Conservation (phyloP, 805 yeast species). For the Monosporozyma solicola region DNA sequence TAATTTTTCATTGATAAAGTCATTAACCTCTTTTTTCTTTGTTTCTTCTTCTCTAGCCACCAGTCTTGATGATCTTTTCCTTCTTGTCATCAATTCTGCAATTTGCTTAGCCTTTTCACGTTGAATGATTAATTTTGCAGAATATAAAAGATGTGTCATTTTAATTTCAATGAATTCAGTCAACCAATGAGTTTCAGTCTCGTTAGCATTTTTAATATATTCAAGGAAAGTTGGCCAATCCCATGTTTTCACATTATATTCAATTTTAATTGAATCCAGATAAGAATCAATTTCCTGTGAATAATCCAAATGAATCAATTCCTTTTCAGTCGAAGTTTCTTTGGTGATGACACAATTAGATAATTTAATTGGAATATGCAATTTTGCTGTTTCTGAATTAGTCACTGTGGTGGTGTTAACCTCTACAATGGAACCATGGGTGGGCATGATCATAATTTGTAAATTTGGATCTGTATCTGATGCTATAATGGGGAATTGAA, state of each 20-base stretch:
- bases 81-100: conserved; percentile 51
- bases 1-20: conserved; percentile 29
- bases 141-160: conserved; percentile 15
- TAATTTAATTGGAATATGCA: conserved; percentile 21
- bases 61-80: conserved; percentile 67
- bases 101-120: conserved; percentile 57
- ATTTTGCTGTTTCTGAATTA: background rate
- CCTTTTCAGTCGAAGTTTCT: conserved; percentile 5
- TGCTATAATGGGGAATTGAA: conserved; percentile 19
- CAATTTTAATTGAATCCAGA: conserved; percentile 14
- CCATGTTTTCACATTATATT: conserved; percentile 17
- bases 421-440: conserved; percentile 19
- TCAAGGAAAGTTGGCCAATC: conserved; percentile 22
- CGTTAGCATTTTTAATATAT: conserved; percentile 6
- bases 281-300: conserved; percentile 26
- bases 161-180: conserved; percentile 1
- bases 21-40: conserved; percentile 37
- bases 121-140: conserved; percentile 28
- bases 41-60: conserved; percentile 60
- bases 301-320: conserved; percentile 24
- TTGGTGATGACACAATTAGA: conserved; percentile 23
- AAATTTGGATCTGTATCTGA: conserved; percentile 10
- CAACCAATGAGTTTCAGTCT: conserved; percentile 4
- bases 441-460: conserved; percentile 18
- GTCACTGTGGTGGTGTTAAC: conserved; percentile 4